Evolutionary conservation across 352 stramenopile species (phyloP).

Genomic region (Globisporangium mamillatum): DNA sequence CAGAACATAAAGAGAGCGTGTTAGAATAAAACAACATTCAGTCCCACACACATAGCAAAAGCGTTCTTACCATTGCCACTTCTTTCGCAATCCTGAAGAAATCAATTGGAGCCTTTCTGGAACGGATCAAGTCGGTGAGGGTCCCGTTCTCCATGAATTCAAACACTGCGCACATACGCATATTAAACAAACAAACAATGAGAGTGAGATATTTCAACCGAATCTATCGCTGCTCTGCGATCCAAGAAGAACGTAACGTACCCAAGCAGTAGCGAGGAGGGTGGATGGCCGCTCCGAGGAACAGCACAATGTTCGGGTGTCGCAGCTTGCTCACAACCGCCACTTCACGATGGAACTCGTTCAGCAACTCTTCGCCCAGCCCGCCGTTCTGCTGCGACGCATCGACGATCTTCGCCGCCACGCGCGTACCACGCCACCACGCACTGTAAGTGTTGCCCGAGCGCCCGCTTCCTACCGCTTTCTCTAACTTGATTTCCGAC

Average conservation of each 20-base stretch:
- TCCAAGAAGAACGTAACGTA: constrained; percentile 28
- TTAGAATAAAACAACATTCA: constrained; percentile 5
- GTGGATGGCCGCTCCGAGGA: constrained; percentile 74
- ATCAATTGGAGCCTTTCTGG: constrained; percentile 60
- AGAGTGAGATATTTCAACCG: not conserved
- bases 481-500: constrained; percentile 68
- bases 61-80: constrained; percentile 66
- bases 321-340: constrained; percentile 83
- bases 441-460: constrained; percentile 80
- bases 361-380: constrained; percentile 75
- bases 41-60: not conserved
- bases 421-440: constrained; percentile 75
- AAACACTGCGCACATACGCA: constrained; percentile 46
- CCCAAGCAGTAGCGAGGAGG: constrained; percentile 80
- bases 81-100: constrained; percentile 78
- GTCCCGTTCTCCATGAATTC: constrained; percentile 89
- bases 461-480: constrained; percentile 61
- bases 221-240: not conserved
- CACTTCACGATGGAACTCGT: constrained; percentile 84
- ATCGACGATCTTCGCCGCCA: constrained; percentile 80
- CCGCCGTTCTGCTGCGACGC: constrained; percentile 62
- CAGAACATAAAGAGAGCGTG: not conserved
- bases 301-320: constrained; percentile 85
- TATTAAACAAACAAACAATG: not conserved
- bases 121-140: constrained; percentile 78